phyloP scores from a whole-genome alignment of 2,329 filamentous ascomycete species.

The Endoconidiophora laricicola region DNA sequence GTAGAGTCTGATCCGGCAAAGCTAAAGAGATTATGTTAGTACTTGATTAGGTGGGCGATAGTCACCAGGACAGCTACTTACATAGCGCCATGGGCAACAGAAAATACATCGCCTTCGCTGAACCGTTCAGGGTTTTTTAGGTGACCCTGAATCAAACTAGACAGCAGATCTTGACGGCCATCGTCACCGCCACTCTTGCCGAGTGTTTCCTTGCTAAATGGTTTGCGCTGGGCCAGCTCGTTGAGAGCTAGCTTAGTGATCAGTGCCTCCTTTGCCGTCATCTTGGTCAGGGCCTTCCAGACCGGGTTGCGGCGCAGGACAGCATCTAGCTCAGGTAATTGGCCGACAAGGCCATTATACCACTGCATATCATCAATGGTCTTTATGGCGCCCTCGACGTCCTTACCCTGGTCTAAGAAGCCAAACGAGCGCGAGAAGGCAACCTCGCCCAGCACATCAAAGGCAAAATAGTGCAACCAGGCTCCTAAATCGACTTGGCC shows the following conservation, averaged over 20 bases:
- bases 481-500: slow-evolving; percentile 27
- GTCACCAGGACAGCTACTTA: slow-evolving; percentile 18
- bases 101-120: slow-evolving; percentile 36
- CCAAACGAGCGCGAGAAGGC: slow-evolving; percentile 22
- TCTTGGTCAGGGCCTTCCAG: slow-evolving; percentile 22
- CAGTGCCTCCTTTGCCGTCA: slow-evolving; percentile 28
- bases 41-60: not conserved
- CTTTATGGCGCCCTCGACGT: slow-evolving; percentile 12
- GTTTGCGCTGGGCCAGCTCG: slow-evolving; percentile 29
- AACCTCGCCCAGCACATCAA: slow-evolving; percentile 21
- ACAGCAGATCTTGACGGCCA: slow-evolving; percentile 33
- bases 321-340: slow-evolving; percentile 32
- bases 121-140: slow-evolving; percentile 32
- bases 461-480: slow-evolving; percentile 21
- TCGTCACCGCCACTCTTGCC: slow-evolving; percentile 24
- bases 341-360: slow-evolving; percentile 36
- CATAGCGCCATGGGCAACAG: slow-evolving; percentile 40
- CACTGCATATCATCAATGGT: slow-evolving; percentile 35
- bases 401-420: slow-evolving; percentile 19
- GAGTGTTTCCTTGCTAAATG: slow-evolving; percentile 30
- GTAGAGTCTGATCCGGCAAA: slow-evolving; percentile 46
- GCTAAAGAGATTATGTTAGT: slow-evolving; percentile 18
- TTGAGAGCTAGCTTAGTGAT: slow-evolving; percentile 36
- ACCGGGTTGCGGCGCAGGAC: slow-evolving; percentile 34
- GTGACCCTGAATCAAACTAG: slow-evolving; percentile 34